These are phyloP conservation scores for Cercospora berteroae DNA, from an alignment of 2,329 filamentous ascomycete genomes.

Conservation along the genomic window DNA sequence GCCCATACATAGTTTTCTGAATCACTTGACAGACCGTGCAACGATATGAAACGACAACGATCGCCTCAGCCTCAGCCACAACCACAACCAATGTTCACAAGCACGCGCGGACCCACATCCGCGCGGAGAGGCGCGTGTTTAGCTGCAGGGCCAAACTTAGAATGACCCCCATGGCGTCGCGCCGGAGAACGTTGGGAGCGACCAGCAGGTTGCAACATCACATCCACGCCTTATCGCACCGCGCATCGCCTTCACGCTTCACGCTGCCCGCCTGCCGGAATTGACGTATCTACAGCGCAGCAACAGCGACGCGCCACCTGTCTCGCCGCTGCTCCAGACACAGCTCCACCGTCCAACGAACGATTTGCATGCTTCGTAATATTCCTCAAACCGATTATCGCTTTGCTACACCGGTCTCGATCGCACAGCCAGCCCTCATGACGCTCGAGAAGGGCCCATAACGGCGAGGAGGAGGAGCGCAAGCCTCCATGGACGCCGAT, in stretches of 20 bases:
- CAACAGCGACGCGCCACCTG: neutral
- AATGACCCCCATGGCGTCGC: neutral
- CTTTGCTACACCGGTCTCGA: neutral
- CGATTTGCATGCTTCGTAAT: neutral
- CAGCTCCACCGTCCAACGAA: neutral
- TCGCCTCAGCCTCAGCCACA: neutral
- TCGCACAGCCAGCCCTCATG: neutral
- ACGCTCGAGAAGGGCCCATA: neutral
- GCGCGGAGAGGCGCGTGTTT: neutral
- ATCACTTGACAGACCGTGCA: neutral
- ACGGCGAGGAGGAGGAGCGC: neutral
- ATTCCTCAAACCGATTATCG: neutral
- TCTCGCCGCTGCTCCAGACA: neutral
- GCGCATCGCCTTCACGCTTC: neutral
- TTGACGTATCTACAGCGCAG: neutral
- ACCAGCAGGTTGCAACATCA: neutral
- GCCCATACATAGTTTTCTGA: neutral
- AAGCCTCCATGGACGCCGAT: slow-evolving; percentile 8
- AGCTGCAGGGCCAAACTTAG: neutral
- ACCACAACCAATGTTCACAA: no score
- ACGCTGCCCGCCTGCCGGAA: neutral
- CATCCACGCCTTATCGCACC: neutral
- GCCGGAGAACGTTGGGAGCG: neutral
- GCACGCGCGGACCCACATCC: neutral
- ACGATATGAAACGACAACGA: neutral